These are phyloP conservation scores for Hemileia vastatrix DNA, from an alignment of 1,284 basidiomycete genomes.

Conservation along the genomic window DNA sequence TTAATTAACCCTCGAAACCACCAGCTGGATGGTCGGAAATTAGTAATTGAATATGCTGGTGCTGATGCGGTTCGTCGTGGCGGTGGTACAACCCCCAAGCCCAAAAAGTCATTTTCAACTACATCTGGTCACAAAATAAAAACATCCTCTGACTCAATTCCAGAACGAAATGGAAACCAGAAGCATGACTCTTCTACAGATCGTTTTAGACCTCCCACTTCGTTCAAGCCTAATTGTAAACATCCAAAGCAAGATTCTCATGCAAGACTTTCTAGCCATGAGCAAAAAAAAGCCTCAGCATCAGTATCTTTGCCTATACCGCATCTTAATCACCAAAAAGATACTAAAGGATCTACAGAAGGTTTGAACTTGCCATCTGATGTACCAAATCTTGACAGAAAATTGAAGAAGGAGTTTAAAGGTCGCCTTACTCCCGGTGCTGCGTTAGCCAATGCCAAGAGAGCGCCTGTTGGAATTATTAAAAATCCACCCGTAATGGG, in stretches of 20 bases:
- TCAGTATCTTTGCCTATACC: background rate
- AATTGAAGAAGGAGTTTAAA: constrained; percentile 2
- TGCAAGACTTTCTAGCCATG: background rate
- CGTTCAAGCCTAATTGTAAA: background rate
- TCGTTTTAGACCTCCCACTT: no score
- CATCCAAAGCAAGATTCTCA: background rate
- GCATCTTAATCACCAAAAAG: background rate
- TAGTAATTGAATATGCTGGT: constrained; percentile 69
- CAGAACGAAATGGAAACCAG: no score
- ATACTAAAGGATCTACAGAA: background rate
- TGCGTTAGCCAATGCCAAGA: constrained; percentile 14
- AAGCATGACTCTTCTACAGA: no score
- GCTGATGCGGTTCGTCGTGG: constrained; percentile 13
- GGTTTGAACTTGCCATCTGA: background rate
- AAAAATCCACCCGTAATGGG: constrained; percentile 4
- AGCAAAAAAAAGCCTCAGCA: background rate
- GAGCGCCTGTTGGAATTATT: constrained; percentile 16
- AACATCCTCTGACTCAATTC: no score
- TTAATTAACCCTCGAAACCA: constrained; percentile 78
- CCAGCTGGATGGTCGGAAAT: constrained; percentile 66
- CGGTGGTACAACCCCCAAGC: background rate
- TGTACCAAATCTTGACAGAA: background rate
- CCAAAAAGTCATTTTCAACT: background rate
- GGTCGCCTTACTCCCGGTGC: constrained; percentile 20
- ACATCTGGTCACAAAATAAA: no score